Conservation (phyloP, 2,329 filamentous ascomycete species). For the Drechslerella dactyloides region DNA sequence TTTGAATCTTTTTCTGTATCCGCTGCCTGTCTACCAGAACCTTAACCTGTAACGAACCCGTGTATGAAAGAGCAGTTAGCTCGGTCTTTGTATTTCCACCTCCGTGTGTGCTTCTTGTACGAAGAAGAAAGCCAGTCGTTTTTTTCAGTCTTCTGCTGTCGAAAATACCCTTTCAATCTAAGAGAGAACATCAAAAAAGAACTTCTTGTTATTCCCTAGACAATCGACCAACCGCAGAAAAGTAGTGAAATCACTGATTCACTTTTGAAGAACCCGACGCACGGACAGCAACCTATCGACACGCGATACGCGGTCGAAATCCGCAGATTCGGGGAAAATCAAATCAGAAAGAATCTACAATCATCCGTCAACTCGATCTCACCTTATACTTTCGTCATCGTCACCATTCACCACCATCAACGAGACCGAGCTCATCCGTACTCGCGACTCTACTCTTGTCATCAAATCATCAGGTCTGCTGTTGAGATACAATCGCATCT, state of each 20-base stretch:
- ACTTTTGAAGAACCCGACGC: slow-evolving; percentile 44
- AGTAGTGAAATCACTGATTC: slow-evolving; percentile 51
- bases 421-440: too few species aligned
- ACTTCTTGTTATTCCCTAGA: slow-evolving; percentile 47
- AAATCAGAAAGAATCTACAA: slow-evolving; percentile 10
- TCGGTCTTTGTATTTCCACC: slow-evolving; percentile 39
- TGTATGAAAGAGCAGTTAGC: slow-evolving; percentile 45
- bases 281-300: neutral
- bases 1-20: slow-evolving; percentile 21
- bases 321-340: neutral
- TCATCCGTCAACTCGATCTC: neutral
- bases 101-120: slow-evolving; percentile 37
- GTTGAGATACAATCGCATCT: slow-evolving; percentile 11
- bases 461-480: neutral
- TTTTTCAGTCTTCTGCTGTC: slow-evolving; percentile 47
- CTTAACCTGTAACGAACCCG: slow-evolving; percentile 24
- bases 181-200: slow-evolving; percentile 49
- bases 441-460: neutral
- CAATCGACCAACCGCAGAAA: slow-evolving; percentile 42
- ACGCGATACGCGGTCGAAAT: neutral
- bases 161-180: slow-evolving; percentile 51
- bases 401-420: too few species aligned
- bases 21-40: slow-evolving; percentile 19
- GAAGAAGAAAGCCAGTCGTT: slow-evolving; percentile 34
- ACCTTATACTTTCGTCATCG: neutral